phyloP scores from a whole-genome alignment of 2,329 filamentous ascomycete species.

The Parasarocladium wereldwijsianum region DNA sequence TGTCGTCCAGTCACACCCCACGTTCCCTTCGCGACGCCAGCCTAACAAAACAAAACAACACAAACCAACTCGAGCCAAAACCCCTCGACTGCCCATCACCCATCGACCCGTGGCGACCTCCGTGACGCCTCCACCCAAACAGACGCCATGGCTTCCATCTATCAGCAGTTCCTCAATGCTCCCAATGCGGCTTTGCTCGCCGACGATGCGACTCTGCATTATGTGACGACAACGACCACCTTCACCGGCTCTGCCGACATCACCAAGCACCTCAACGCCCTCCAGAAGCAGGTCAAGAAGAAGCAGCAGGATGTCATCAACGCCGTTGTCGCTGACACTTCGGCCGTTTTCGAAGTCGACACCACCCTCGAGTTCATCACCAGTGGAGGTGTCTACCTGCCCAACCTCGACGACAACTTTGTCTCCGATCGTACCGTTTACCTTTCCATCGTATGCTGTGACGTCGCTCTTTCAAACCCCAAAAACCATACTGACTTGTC shows the following conservation, averaged over 20 bases:
- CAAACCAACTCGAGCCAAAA: too few relatives aligned
- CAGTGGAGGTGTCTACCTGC: conserved; percentile 75
- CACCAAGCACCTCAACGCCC: conserved; percentile 62
- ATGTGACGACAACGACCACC: conserved; percentile 75
- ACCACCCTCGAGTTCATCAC: conserved; percentile 69
- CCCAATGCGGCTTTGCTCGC: conserved; percentile 50
- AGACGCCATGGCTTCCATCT: conserved; percentile 31
- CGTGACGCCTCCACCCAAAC: conserved; percentile 4
- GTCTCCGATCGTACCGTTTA: conserved; percentile 66
- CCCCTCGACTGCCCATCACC: conserved; percentile 3
- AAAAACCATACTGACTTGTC: conserved; percentile 5
- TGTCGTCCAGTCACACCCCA: background rate
- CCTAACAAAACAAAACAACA: conserved; percentile 1
- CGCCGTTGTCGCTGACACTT: conserved; percentile 54
- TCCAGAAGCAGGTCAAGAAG: conserved; percentile 65
- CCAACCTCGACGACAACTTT: conserved; percentile 87
- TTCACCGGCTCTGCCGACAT: conserved; percentile 60
- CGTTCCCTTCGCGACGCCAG: conserved; percentile 1
- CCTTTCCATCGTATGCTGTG: conserved; percentile 61
- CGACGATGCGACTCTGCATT: conserved; percentile 58
- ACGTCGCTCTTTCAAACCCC: background rate
- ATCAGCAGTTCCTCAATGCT: conserved; percentile 58
- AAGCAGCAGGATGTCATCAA: conserved; percentile 66
- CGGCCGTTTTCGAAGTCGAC: conserved; percentile 70
- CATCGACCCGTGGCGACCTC: background rate